phyloP scores from a whole-genome alignment of 1,139 yeast species.

The Geotrichum fermentans region DNA sequence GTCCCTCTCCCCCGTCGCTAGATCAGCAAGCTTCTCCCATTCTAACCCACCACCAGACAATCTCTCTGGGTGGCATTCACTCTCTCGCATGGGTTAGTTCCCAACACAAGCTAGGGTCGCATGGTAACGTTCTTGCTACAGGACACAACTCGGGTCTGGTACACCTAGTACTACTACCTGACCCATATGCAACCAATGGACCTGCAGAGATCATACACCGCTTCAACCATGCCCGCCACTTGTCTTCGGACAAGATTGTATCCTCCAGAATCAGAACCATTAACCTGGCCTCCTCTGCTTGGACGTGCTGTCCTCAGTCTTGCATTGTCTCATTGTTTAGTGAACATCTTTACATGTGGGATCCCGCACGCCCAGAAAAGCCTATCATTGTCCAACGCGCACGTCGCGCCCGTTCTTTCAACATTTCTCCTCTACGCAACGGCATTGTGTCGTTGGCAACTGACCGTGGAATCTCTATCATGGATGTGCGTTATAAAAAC shows the following conservation, averaged over 20 bases:
- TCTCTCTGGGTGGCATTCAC: conserved; percentile 63
- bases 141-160: conserved; percentile 71
- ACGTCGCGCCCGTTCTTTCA: conserved; percentile 51
- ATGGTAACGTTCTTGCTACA: conserved; percentile 47
- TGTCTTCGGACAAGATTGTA: conserved; percentile 32
- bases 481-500: conserved; percentile 52
- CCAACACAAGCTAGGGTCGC: conserved; percentile 33
- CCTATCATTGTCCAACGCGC: conserved; percentile 53
- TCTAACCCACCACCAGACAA: conserved; percentile 70
- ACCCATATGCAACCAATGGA: conserved; percentile 42
- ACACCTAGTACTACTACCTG: conserved; percentile 65
- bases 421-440: conserved; percentile 46
- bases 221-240: conserved; percentile 66
- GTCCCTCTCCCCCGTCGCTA: conserved; percentile 3
- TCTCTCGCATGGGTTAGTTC: conserved; percentile 59
- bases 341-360: conserved; percentile 69
- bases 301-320: conserved; percentile 43
- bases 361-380: conserved; percentile 50
- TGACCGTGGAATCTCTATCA: conserved; percentile 61
- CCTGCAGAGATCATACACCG: conserved; percentile 70
- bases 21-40: conserved; percentile 29
- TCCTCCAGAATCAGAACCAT: conserved; percentile 40
- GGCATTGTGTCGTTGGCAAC: conserved; percentile 63
- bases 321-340: conserved; percentile 56
- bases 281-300: conserved; percentile 38